Evolutionary conservation across 495 filamentous ascomycete species (phyloP).

Genomic region (Hypoxylon trugodes): DNA sequence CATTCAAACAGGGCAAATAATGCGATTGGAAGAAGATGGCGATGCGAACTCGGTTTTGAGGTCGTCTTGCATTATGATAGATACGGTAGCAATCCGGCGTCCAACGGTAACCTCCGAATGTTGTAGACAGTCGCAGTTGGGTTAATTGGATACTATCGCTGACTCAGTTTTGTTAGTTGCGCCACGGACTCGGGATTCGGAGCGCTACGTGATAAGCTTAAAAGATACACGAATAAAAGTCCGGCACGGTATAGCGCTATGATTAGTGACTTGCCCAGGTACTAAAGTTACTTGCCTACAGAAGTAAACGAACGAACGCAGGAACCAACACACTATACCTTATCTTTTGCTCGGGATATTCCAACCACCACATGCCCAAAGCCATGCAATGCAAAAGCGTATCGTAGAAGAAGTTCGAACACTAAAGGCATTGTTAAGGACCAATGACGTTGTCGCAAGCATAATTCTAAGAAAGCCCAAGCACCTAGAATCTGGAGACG

Average conservation of each 20-base stretch:
- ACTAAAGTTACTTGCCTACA: too few relatives aligned
- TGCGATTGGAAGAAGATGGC: too few relatives aligned
- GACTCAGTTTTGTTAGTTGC: neutral
- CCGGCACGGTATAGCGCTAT: neutral
- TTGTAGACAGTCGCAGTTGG: neutral
- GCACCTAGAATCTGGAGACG: neutral
- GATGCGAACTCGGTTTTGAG: too few relatives aligned
- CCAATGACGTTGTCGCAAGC: neutral
- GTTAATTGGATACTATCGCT: neutral
- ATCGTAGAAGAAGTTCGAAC: conserved; percentile 5
- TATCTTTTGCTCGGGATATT: conserved; percentile 6
- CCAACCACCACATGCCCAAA: conserved; percentile 2
- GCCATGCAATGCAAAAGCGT: neutral
- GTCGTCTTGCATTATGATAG: too few relatives aligned
- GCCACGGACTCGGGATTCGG: conserved; percentile 13
- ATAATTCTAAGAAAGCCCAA: neutral
- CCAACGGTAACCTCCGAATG: too few relatives aligned
- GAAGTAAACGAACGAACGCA: conserved; percentile 23
- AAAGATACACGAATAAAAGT: neutral
- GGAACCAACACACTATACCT: too few relatives aligned
- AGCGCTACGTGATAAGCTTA: neutral
- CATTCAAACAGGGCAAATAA: too few relatives aligned
- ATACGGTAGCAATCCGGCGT: too few relatives aligned
- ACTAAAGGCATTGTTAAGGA: neutral
- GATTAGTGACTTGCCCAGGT: too few relatives aligned